phyloP scores from a whole-genome alignment of 495 filamentous ascomycete species.

The Xanthoparmelia taractica region DNA sequence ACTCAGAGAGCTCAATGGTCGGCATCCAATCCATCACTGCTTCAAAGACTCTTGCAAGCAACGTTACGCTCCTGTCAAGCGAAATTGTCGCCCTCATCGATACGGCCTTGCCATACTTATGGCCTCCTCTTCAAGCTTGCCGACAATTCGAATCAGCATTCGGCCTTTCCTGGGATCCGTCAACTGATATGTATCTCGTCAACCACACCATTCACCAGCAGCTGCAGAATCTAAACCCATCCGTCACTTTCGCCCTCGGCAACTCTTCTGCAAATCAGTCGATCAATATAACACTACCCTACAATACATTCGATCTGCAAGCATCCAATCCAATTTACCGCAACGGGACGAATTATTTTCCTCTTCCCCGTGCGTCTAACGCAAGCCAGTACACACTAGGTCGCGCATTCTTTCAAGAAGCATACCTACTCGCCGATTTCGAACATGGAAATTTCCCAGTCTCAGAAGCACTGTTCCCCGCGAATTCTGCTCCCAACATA shows the following conservation, averaged over 20 bases:
- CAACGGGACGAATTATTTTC: slow-evolving; percentile 42
- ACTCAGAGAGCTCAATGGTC: slow-evolving; percentile 41
- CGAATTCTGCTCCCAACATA: slow-evolving; percentile 10
- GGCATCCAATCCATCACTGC: slow-evolving; percentile 38
- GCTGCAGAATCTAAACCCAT: slow-evolving; percentile 40
- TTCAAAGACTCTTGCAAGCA: slow-evolving; percentile 10
- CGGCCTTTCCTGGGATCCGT: slow-evolving; percentile 40
- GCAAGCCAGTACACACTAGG: slow-evolving; percentile 47
- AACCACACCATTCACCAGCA: slow-evolving; percentile 38
- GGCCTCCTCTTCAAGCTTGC: slow-evolving; percentile 45
- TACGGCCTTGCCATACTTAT: slow-evolving; percentile 47
- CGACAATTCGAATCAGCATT: slow-evolving; percentile 46
- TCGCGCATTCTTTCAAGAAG: slow-evolving; percentile 50
- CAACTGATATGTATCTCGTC: slow-evolving; percentile 43
- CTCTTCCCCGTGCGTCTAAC: slow-evolving; percentile 41
- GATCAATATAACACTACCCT: slow-evolving; percentile 45
- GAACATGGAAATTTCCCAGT: slow-evolving; percentile 22
- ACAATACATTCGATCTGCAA: slow-evolving; percentile 44
- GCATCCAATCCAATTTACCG: slow-evolving; percentile 30
- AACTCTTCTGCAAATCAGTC: slow-evolving; percentile 30
- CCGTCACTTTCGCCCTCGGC: slow-evolving; percentile 44
- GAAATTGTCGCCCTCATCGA: slow-evolving; percentile 38
- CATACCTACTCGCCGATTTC: slow-evolving; percentile 28
- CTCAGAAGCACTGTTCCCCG: slow-evolving; percentile 18
- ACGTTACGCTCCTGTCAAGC: slow-evolving; percentile 13